Evolutionary conservation across 257 asterid species (phyloP).

Genomic region (Nicotiana obtusifolia): DNA sequence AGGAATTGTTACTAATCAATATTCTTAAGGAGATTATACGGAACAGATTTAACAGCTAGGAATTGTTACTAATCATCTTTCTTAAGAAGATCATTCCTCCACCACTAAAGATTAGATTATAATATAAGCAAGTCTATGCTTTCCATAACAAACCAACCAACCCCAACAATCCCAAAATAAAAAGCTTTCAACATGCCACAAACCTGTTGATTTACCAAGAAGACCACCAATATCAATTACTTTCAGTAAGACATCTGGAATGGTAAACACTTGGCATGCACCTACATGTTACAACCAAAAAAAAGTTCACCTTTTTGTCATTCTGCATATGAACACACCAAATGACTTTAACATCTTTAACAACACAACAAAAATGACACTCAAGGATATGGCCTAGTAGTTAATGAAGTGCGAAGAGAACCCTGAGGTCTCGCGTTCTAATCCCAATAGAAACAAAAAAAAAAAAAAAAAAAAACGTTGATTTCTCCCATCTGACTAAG

Average conservation of each 20-base stretch:
- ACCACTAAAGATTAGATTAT: neutral
- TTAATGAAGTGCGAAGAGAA: too few relatives aligned
- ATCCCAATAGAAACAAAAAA: too few relatives aligned
- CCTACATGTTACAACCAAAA: constrained; percentile 32
- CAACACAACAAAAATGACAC: too few relatives aligned
- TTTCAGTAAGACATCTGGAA: constrained; percentile 45
- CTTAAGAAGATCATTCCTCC: neutral
- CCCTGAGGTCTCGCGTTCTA: too few relatives aligned
- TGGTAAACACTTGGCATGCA: constrained; percentile 41
- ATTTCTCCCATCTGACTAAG: too few relatives aligned
- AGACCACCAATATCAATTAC: constrained; percentile 45
- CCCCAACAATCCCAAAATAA: neutral
- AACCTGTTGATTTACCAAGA: constrained; percentile 57
- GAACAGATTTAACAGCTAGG: neutral
- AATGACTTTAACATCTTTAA: neutral
- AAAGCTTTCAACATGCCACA: constrained; percentile 10
- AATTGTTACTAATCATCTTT: neutral
- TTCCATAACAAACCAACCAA: neutral
- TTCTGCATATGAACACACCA: neutral
- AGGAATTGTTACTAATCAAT: neutral
- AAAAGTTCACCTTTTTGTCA: neutral
- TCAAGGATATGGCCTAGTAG: too few relatives aligned
- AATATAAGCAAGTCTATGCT: neutral
- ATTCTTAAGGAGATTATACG: neutral
- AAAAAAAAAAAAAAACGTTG: too few relatives aligned